Percentiles rank a stretch among this genome's conserved stretches.
Conservation (phyloP, 2,329 filamentous ascomycete species). For the Pestalotiopsis sp. region DNA sequence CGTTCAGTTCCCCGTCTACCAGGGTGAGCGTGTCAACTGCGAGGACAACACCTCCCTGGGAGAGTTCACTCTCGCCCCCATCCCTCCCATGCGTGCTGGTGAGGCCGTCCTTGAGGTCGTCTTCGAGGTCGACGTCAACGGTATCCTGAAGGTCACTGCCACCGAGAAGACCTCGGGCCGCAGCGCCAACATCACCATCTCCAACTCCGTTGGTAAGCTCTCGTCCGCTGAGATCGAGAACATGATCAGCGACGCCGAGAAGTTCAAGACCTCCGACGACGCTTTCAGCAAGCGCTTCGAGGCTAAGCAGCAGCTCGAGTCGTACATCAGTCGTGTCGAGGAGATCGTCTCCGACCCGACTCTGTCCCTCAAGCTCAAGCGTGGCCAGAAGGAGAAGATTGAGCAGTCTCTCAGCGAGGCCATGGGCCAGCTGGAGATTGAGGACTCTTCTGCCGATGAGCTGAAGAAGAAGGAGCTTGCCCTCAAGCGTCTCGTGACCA, state of each 20-base stretch:
- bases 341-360: constrained; percentile 98
- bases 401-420: constrained; percentile 95
- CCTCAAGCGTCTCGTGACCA: constrained; percentile 96
- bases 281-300: constrained; percentile 99
- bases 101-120: constrained; percentile 97
- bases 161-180: constrained; percentile 99
- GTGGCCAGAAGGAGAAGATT: constrained; percentile 99
- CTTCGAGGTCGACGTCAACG: constrained; percentile 99
- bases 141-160: constrained; percentile 98
- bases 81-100: constrained; percentile 86
- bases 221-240: constrained; percentile 92
- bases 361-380: constrained; percentile 96
- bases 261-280: constrained; percentile 98
- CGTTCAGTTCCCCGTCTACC: constrained; percentile 89
- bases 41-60: constrained; percentile 97
- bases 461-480: constrained; percentile 99
- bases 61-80: constrained; percentile 93
- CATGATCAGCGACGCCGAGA: constrained; percentile 96
- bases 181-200: constrained; percentile 99
- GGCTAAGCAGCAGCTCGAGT: constrained; percentile 98
- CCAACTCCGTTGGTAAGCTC: constrained; percentile 99
- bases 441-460: constrained; percentile 89
- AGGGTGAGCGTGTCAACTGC: constrained; percentile 97
- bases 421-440: constrained; percentile 96
- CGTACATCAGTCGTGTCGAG: constrained; percentile 97